Conservation (phyloP, 148 eudicot species). For the Heliamphora exappendiculata region DNA sequence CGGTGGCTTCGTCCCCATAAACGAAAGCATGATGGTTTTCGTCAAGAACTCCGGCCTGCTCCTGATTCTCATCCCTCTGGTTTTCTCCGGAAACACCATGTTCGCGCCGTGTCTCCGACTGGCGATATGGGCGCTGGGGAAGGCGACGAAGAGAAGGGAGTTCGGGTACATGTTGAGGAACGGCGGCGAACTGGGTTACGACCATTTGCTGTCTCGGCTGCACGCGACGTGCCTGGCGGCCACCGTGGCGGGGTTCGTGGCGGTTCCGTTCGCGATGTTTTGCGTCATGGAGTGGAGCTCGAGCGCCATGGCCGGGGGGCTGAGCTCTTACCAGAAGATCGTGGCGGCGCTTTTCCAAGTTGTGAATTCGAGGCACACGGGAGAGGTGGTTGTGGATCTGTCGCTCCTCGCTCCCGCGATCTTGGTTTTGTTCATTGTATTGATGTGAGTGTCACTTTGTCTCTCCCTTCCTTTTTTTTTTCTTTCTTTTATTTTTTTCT, state of each 20-base stretch:
- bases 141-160: conserved; percentile 30
- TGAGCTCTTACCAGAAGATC: conserved; percentile 35
- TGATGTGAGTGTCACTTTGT: conserved; percentile 51
- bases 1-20: conserved; percentile 62
- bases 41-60: conserved; percentile 54
- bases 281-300: conserved; percentile 46
- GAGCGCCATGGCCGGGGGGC: conserved; percentile 19
- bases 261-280: conserved; percentile 33
- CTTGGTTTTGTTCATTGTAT: conserved; percentile 41
- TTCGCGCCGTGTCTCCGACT: conserved; percentile 34
- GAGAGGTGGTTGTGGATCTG: conserved; percentile 57
- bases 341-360: conserved; percentile 42
- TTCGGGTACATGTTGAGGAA: conserved; percentile 31
- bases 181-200: conserved; percentile 26
- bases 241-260: conserved; percentile 35
- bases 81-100: conserved; percentile 60
- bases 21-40: conserved; percentile 66
- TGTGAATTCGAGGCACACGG: conserved; percentile 59
- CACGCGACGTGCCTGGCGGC: conserved; percentile 16
- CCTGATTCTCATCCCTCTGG: conserved; percentile 47
- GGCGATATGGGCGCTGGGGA: conserved; percentile 32
- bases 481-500: too few species aligned
- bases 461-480: not conserved
- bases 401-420: conserved; percentile 41
- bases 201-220: conserved; percentile 33